phyloP scores from a whole-genome alignment of 108 stramenopile genomes.

The Cylindrotheca fusiformis region DNA sequence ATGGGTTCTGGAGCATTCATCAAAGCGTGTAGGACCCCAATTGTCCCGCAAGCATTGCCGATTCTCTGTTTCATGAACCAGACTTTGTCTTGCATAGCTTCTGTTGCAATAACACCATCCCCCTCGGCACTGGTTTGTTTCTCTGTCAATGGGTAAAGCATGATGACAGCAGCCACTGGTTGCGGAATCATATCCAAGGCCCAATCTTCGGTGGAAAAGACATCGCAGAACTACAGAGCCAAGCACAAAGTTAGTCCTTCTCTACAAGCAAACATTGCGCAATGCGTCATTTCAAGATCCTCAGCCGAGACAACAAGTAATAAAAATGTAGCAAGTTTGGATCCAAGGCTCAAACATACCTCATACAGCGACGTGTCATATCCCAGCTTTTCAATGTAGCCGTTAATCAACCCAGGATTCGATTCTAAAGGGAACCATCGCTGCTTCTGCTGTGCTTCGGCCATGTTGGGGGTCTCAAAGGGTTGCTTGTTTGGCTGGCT shows the following conservation, averaged over 20 bases:
- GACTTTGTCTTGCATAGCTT: conserved; percentile 32
- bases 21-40: conserved; percentile 71
- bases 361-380: conserved; percentile 58
- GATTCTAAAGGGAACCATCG: conserved; percentile 78
- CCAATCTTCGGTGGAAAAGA: conserved; percentile 83
- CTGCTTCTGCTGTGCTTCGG: conserved; percentile 25
- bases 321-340: no score
- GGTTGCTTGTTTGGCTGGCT: no score
- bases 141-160: conserved; percentile 72
- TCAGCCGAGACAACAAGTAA: no score
- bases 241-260: no score
- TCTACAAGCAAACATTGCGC: no score
- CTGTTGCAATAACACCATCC: conserved; percentile 8
- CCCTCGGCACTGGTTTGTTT: conserved; percentile 16
- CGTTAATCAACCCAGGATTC: conserved; percentile 82
- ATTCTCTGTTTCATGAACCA: conserved; percentile 82
- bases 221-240: conserved; percentile 77
- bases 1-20: conserved; percentile 48
- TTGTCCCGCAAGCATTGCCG: conserved; percentile 84
- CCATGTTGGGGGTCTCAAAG: no score
- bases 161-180: conserved; percentile 66
- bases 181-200: conserved; percentile 81
- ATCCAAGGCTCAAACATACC: no score
- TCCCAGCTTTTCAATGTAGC: conserved; percentile 79
- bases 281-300: no score